Conservation (phyloP, 371 early-diverging fungal genomes). For the Lichtheimia hyalospora region DNA sequence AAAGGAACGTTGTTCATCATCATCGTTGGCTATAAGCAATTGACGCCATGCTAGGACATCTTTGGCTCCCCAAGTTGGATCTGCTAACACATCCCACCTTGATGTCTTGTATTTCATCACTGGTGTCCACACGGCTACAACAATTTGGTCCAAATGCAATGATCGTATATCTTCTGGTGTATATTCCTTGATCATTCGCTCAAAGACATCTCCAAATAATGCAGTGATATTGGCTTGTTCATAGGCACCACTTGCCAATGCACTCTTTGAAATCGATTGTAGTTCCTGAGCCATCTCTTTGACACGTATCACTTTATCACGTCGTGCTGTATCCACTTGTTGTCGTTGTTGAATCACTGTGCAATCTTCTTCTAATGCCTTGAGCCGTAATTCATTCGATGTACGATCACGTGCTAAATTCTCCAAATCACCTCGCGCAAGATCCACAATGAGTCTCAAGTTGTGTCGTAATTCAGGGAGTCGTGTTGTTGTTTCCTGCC, state of each 20-base stretch:
- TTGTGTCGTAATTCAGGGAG: conserved; percentile 83
- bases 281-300: conserved; percentile 53
- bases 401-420: conserved; percentile 62
- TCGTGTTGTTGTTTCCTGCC: conserved; percentile 51
- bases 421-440: conserved; percentile 69
- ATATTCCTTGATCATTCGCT: conserved; percentile 48
- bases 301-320: conserved; percentile 41
- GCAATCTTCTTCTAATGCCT: conserved; percentile 42
- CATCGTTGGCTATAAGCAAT: conserved; percentile 40
- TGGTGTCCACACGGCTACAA: conserved; percentile 66
- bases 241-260: conserved; percentile 39
- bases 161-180: conserved; percentile 55
- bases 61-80: conserved; percentile 57
- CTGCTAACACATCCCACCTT: conserved; percentile 68
- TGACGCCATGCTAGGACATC: conserved; percentile 57
- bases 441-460: conserved; percentile 67
- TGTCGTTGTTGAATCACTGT: conserved; percentile 38
- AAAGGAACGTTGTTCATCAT: conserved; percentile 17
- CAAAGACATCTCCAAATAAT: conserved; percentile 58
- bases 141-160: conserved; percentile 66
- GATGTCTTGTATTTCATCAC: conserved; percentile 51
- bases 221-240: conserved; percentile 45
- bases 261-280: conserved; percentile 40
- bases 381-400: conserved; percentile 36
- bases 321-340: conserved; percentile 18